These are phyloP conservation scores for Vigna reflexopilosa DNA, from an alignment of 306 rosid genomes.

Conservation along the genomic window DNA sequence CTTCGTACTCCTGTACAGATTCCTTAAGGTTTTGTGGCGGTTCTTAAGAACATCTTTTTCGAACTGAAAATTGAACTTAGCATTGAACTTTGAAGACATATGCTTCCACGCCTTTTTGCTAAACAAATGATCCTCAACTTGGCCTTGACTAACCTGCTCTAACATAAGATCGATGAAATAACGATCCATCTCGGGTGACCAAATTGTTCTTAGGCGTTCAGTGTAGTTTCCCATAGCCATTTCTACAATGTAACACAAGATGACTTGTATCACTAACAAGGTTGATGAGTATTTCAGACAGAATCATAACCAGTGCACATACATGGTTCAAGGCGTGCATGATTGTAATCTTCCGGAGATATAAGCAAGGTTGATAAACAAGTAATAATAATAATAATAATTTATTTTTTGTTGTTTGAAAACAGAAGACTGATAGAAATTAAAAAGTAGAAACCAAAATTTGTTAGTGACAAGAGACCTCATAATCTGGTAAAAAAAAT, in stretches of 20 bases:
- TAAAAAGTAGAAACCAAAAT: neutral
- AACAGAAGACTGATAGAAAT: neutral
- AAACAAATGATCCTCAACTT: constrained; percentile 71
- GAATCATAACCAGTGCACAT: constrained; percentile 23
- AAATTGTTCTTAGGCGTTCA: constrained; percentile 73
- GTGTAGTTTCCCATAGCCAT: constrained; percentile 56
- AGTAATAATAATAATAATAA: neutral
- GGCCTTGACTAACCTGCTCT: constrained; percentile 62
- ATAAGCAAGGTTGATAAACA: neutral
- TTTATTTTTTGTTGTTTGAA: neutral
- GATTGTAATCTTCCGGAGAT: neutral
- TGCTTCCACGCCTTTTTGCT: constrained; percentile 76
- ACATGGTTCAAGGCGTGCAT: neutral
- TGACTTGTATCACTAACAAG: neutral
- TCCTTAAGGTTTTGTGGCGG: constrained; percentile 76
- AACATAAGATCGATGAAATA: constrained; percentile 77
- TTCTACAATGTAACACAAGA: constrained; percentile 31
- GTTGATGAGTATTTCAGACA: neutral
- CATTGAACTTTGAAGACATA: constrained; percentile 68
- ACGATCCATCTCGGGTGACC: constrained; percentile 85
- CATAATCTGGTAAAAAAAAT: neutral
- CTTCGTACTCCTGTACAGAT: constrained; percentile 60
- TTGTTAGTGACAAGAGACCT: neutral
- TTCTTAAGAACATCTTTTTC: constrained; percentile 83
- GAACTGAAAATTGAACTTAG: constrained; percentile 69